Percentiles rank a stretch among this genome's conserved stretches.
These are phyloP conservation scores for Candida rishiriensis DNA, from an alignment of 805 yeast species.

Conservation along the genomic window DNA sequence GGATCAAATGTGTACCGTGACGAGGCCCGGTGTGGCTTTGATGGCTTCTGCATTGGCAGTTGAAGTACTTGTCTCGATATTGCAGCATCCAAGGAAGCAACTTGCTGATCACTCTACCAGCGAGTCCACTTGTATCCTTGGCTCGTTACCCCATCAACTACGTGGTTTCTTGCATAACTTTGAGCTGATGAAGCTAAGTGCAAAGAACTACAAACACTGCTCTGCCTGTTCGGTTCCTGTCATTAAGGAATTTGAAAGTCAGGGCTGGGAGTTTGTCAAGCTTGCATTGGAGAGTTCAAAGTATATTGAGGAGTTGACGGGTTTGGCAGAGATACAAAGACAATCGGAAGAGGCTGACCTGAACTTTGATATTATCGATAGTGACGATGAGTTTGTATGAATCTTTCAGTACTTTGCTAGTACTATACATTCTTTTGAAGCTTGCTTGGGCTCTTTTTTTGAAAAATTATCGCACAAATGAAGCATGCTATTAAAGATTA, in stretches of 20 bases:
- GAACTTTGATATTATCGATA: constrained; percentile 36
- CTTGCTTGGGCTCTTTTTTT: background rate
- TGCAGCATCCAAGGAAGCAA: constrained; percentile 60
- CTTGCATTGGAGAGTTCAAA: constrained; percentile 60
- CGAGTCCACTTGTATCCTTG: constrained; percentile 42
- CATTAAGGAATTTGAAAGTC: constrained; percentile 40
- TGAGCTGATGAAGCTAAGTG: constrained; percentile 56
- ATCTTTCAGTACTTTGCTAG: background rate
- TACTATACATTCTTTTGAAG: background rate
- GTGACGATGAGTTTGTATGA: constrained; percentile 29
- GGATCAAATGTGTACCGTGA: constrained; percentile 98
- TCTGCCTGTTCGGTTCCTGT: constrained; percentile 79
- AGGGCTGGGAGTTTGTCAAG: constrained; percentile 81
- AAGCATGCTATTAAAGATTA: no score
- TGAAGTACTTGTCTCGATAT: constrained; percentile 68
- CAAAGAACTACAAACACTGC: constrained; percentile 74
- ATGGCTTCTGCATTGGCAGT: constrained; percentile 85
- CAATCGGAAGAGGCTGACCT: constrained; percentile 56
- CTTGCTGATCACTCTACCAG: constrained; percentile 32
- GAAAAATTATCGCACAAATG: background rate
- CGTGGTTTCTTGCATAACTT: constrained; percentile 78
- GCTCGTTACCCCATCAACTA: constrained; percentile 82
- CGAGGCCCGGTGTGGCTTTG: constrained; percentile 92
- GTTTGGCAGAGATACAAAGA: constrained; percentile 67
- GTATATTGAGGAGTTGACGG: constrained; percentile 74